These are phyloP conservation scores for bread wheat (Triticum aestivum) DNA, from an alignment of 176 grass and related monocot species.

Conservation along the genomic window DNA sequence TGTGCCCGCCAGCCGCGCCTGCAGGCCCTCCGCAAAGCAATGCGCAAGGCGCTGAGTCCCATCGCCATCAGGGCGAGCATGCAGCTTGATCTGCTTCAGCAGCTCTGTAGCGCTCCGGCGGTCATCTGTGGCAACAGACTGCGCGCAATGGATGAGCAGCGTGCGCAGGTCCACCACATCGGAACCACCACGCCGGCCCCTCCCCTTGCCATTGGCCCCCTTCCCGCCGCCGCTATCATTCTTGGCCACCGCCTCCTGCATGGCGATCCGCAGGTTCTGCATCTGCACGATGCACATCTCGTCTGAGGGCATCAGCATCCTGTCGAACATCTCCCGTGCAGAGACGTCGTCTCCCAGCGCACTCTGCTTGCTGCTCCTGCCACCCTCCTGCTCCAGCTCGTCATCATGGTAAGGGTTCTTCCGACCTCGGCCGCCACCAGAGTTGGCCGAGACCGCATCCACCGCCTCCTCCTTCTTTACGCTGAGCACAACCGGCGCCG, in stretches of 20 bases:
- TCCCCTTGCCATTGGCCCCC: slow-evolving; percentile 25
- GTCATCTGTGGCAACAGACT: slow-evolving; percentile 69
- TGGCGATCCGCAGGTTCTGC: slow-evolving; percentile 50
- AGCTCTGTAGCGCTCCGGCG: slow-evolving; percentile 62
- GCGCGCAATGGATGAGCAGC: slow-evolving; percentile 79
- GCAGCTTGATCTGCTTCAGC: slow-evolving; percentile 74
- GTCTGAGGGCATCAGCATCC: slow-evolving; percentile 22
- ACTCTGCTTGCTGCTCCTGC: slow-evolving; percentile 72
- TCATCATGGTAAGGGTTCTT: slow-evolving; percentile 57
- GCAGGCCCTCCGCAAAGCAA: slow-evolving; percentile 75
- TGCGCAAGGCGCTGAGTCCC: slow-evolving; percentile 70
- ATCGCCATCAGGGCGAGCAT: slow-evolving; percentile 46
- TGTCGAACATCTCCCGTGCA: slow-evolving; percentile 55
- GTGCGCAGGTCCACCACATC: slow-evolving; percentile 85
- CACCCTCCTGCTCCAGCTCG: slow-evolving; percentile 40
- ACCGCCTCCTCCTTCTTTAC: slow-evolving; percentile 43
- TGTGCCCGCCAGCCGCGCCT: slow-evolving; percentile 60
- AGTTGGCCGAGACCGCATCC: neutral
- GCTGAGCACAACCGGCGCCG: neutral
- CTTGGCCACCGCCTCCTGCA: slow-evolving; percentile 42
- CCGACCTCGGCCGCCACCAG: slow-evolving; percentile 28
- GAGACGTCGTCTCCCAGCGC: slow-evolving; percentile 42
- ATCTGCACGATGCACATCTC: slow-evolving; percentile 43
- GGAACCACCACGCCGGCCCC: slow-evolving; percentile 30
- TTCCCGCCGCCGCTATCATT: slow-evolving; percentile 6